Percentiles rank a stretch among this genome's conserved stretches.
phyloP scores from a whole-genome alignment of 495 filamentous ascomycete genomes.

The Echria macrotheca region DNA sequence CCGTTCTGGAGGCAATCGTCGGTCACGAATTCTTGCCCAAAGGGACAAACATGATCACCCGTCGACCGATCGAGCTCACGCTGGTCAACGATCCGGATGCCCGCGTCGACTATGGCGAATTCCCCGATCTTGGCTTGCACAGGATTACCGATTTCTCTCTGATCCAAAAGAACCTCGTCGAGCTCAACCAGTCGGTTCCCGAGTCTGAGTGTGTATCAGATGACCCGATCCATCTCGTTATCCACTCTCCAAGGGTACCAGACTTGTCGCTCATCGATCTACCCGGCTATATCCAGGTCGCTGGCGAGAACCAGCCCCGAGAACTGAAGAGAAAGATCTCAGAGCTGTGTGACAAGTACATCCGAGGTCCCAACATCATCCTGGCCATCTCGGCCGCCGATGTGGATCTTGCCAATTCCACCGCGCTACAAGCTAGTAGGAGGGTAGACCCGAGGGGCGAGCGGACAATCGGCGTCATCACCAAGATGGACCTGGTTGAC shows the following conservation, averaged over 20 bases:
- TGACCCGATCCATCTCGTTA: conserved; percentile 91
- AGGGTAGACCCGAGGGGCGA: conserved; percentile 92
- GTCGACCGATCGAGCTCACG: conserved; percentile 93
- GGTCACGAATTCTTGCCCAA: conserved; percentile 98
- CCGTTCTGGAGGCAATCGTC: conserved; percentile 93
- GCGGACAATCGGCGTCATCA: conserved; percentile 94
- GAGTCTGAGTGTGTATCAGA: conserved; percentile 88
- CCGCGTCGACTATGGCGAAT: conserved; percentile 91
- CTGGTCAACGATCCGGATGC: conserved; percentile 92
- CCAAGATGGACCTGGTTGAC: conserved; percentile 98
- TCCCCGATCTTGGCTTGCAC: conserved; percentile 83
- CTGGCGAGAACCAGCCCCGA: conserved; percentile 79
- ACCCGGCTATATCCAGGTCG: conserved; percentile 95
- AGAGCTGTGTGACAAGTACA: conserved; percentile 97
- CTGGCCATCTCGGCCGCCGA: conserved; percentile 96
- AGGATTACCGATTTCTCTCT: conserved; percentile 90
- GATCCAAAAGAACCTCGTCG: conserved; percentile 88
- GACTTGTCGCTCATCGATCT: conserved; percentile 96
- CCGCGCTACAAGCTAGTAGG: conserved; percentile 82
- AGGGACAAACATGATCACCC: conserved; percentile 96
- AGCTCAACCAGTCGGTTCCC: conserved; percentile 89
- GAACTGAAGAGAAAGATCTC: conserved; percentile 94
- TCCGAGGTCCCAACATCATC: conserved; percentile 92
- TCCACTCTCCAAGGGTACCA: conserved; percentile 91
- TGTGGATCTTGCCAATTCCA: conserved; percentile 95